Conservation (phyloP, 2,329 filamentous ascomycete species). For the Trichoderma pleuroti region DNA sequence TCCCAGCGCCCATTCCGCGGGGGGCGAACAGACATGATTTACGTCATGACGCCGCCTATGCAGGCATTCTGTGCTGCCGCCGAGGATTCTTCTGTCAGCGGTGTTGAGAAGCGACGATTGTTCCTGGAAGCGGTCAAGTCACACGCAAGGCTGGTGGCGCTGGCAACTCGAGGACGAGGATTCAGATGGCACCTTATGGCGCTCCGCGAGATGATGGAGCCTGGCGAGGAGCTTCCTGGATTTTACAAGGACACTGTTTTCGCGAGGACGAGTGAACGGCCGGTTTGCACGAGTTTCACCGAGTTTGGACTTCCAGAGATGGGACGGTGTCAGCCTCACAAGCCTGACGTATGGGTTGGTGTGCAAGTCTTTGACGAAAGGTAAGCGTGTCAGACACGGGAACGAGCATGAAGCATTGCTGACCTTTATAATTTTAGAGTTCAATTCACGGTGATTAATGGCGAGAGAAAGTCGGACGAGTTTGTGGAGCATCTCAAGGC, state of each 20-base stretch:
- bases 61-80: slow-evolving; percentile 12
- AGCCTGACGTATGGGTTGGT: slow-evolving; percentile 8
- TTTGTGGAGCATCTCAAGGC: slow-evolving; percentile 6
- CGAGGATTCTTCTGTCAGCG: not conserved
- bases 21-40: slow-evolving; percentile 16
- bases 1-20: slow-evolving; percentile 7
- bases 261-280: not conserved
- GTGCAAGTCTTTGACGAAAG: slow-evolving; percentile 13
- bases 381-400: not conserved
- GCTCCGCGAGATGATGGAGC: not conserved
- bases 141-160: not conserved
- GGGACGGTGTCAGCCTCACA: slow-evolving; percentile 5
- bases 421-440: not conserved
- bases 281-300: slow-evolving; percentile 3
- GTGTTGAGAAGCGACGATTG: not conserved
- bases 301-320: slow-evolving; percentile 11
- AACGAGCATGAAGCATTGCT: not conserved
- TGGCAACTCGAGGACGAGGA: not conserved
- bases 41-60: not conserved
- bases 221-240: not conserved
- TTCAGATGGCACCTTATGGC: slow-evolving; percentile 14
- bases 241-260: not conserved
- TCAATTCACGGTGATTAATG: slow-evolving; percentile 11
- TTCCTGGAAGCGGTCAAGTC: slow-evolving; percentile 8
- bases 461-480: not conserved